Evolutionary conservation across 2,329 filamentous ascomycete genomes (phyloP).

Genomic region (Escovopsis sp.): DNA sequence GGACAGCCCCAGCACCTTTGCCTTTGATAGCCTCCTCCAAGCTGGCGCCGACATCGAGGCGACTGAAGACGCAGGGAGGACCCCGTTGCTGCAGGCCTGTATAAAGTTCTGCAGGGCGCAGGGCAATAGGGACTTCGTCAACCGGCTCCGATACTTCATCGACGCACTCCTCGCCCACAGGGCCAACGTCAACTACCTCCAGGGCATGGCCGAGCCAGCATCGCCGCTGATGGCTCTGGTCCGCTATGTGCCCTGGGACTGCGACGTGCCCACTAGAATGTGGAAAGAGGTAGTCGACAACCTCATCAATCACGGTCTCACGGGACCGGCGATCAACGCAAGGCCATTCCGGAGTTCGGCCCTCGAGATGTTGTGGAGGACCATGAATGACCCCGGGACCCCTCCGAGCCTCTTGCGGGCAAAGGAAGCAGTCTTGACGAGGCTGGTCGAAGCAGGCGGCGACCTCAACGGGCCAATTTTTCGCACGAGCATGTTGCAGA

Average conservation of each 20-base stretch:
- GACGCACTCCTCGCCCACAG: not conserved
- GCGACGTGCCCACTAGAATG: no score
- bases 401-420: not conserved
- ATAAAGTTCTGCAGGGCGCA: not conserved
- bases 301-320: no score
- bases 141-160: not conserved
- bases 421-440: no score
- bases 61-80: not conserved
- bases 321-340: no score
- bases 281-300: no score
- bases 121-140: not conserved
- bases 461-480: no score
- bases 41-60: constrained; percentile 2
- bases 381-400: no score
- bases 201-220: not conserved
- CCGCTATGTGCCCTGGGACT: not conserved
- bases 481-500: no score
- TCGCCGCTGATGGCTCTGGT: not conserved
- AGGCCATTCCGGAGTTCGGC: no score
- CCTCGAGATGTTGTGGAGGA: no score
- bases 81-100: constrained; percentile 1
- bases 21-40: not conserved
- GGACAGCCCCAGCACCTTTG: not conserved
- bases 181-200: not conserved
- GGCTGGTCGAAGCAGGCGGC: no score